Percentiles rank a stretch among this genome's conserved stretches.
Conservation (phyloP, 2,329 filamentous ascomycete genomes). For the Ambrosiella xylebori region DNA sequence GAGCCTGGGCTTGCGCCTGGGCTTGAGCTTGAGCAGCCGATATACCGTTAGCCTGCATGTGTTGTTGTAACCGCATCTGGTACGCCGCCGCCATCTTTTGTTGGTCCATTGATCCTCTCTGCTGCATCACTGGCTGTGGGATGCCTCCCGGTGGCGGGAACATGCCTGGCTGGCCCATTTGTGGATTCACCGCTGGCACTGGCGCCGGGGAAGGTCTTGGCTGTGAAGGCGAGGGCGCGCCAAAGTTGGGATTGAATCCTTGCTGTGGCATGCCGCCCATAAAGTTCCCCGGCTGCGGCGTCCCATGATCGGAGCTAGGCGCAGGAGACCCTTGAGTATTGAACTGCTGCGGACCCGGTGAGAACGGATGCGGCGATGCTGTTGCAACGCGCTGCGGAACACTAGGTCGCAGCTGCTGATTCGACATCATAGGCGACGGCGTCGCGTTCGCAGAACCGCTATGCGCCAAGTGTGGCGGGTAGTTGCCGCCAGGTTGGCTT, state of each 20-base stretch:
- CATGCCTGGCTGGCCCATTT: slow-evolving; percentile 26
- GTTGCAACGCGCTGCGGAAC: slow-evolving; percentile 73
- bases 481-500: slow-evolving; percentile 46
- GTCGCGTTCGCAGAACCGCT: slow-evolving; percentile 70
- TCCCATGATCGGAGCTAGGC: slow-evolving; percentile 53
- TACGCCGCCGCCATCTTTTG: slow-evolving; percentile 54
- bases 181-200: slow-evolving; percentile 29
- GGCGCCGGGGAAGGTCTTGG: slow-evolving; percentile 37
- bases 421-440: slow-evolving; percentile 82
- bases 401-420: slow-evolving; percentile 59
- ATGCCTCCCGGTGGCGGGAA: slow-evolving; percentile 16
- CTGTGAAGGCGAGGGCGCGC: slow-evolving; percentile 35
- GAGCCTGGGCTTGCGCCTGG: slow-evolving; percentile 8
- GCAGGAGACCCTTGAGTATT: slow-evolving; percentile 56
- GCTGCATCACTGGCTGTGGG: background rate
- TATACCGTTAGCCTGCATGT: slow-evolving; percentile 32
- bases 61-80: slow-evolving; percentile 68
- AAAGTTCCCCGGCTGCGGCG: slow-evolving; percentile 57
- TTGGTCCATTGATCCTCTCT: slow-evolving; percentile 34
- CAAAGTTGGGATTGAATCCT: slow-evolving; percentile 39
- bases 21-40: slow-evolving; percentile 4
- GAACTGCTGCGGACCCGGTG: slow-evolving; percentile 57
- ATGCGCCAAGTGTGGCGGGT: slow-evolving; percentile 54
- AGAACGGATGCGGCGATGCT: slow-evolving; percentile 82
- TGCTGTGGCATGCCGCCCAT: slow-evolving; percentile 40